Percentiles rank a stretch among this genome's conserved stretches.
phyloP scores from a whole-genome alignment of 2,329 filamentous ascomycete genomes.

The Colletotrichum graminicola region DNA sequence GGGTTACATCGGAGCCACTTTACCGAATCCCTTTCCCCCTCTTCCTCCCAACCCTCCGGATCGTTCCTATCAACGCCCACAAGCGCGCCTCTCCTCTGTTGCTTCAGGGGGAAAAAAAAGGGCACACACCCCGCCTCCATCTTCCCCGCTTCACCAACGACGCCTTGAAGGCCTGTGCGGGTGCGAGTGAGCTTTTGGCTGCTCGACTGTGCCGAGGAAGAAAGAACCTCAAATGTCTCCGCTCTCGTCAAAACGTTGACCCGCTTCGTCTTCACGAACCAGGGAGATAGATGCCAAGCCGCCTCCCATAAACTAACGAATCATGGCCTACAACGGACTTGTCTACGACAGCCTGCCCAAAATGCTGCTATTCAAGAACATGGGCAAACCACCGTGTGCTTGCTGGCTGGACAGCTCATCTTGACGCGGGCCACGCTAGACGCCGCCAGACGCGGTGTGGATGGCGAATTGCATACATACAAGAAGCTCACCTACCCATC shows the following conservation, averaged over 20 bases:
- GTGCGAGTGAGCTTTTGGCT: not conserved
- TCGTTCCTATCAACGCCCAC: slow-evolving; percentile 27
- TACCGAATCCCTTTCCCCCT: slow-evolving; percentile 9
- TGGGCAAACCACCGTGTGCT: not conserved
- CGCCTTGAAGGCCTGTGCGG: not conserved
- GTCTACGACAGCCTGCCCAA: not conserved
- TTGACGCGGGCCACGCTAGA: not conserved
- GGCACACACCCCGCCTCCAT: not conserved
- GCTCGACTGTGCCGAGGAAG: not conserved
- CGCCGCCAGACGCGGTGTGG: not conserved
- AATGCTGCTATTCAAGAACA: too few species aligned
- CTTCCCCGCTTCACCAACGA: slow-evolving; percentile 9
- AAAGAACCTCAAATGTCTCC: not conserved
- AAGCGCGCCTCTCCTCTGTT: not conserved
- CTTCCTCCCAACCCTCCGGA: slow-evolving; percentile 18
- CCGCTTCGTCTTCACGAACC: not conserved
- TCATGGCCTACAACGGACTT: too few species aligned
- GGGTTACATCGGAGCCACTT: slow-evolving; percentile 30
- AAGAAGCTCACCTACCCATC: not conserved
- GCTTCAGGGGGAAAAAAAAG: too few species aligned
- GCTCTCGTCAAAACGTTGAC: not conserved
- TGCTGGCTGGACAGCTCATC: too few species aligned
- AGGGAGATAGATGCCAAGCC: not conserved
- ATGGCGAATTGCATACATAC: too few species aligned
- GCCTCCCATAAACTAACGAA: not conserved